A percentile compares a stretch with the other conserved stretches of the same genome.
Conservation (phyloP, 2,329 filamentous ascomycete species). For the Colletotrichum acutatum region DNA sequence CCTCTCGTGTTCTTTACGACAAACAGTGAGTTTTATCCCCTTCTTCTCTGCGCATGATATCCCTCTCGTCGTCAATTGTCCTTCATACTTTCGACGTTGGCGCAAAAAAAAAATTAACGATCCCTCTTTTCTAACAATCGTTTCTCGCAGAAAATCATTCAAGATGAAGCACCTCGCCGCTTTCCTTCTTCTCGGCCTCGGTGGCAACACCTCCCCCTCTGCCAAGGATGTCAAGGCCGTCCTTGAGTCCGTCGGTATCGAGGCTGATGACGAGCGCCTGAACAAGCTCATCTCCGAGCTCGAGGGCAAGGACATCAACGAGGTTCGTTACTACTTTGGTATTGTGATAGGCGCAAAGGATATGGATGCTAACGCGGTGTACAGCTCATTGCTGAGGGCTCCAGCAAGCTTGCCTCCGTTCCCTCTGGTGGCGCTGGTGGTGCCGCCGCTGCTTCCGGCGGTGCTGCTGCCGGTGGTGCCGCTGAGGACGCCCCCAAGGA, state of each 20-base stretch:
- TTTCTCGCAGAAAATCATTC: slow-evolving; percentile 50
- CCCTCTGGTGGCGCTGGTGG: slow-evolving; percentile 88
- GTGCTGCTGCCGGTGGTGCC: slow-evolving; percentile 73
- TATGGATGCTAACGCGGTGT: slow-evolving; percentile 15
- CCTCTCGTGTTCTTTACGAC: slow-evolving; percentile 79
- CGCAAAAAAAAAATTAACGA: slow-evolving; percentile 35
- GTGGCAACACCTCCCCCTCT: slow-evolving; percentile 90
- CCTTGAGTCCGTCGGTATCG: slow-evolving; percentile 93
- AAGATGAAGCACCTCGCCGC: slow-evolving; percentile 99
- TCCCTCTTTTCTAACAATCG: slow-evolving; percentile 31
- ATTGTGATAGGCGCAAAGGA: not conserved
- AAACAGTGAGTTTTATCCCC: slow-evolving; percentile 48
- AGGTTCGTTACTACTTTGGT: slow-evolving; percentile 68
- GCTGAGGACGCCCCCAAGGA: slow-evolving; percentile 71
- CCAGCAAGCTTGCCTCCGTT: slow-evolving; percentile 95
- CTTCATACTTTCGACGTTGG: slow-evolving; percentile 13
- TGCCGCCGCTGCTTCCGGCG: slow-evolving; percentile 74
- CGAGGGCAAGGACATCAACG: slow-evolving; percentile 90
- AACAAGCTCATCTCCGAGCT: slow-evolving; percentile 90
- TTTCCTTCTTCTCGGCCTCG: slow-evolving; percentile 96
- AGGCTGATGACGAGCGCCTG: slow-evolving; percentile 90
- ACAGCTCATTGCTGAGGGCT: slow-evolving; percentile 91
- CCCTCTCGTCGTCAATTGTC: not conserved
- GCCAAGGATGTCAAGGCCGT: slow-evolving; percentile 88
- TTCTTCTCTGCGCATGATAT: not conserved